Evolutionary conservation across 2,329 filamentous ascomycete species (phyloP), one percentile per base, ranked within the genome.

Genomic region (Colletotrichum higginsianum): DNA sequence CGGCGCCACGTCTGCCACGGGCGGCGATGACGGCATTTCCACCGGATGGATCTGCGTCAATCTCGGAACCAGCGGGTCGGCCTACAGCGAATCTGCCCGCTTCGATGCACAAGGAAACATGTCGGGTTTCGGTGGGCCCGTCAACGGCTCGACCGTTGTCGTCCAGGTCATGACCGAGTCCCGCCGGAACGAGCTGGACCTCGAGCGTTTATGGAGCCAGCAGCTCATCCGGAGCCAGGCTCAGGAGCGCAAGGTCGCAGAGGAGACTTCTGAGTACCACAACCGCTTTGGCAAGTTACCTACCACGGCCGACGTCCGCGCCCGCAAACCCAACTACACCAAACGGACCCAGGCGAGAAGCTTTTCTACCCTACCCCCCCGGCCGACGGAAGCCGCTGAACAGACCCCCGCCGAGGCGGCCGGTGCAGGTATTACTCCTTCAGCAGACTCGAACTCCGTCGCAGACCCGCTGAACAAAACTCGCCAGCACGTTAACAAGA

Each of bases 1-100:
- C 71, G 89, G 90, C 0, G 90, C 91, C n/a, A 86, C 88, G 57
- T 85, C 89, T 7, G 89, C 89, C 13, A 87, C 87, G 16, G 88
- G 88, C 58, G 84, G 88, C 1, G 95, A 98, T 76, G 94, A 98
- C 78, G 96, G 95, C 2, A 93, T 98, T 63, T 92, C 93, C 15
- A 98, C 96, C 0, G 95, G 95, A 12, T 99, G 96, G 96, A 93
- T 99, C 23, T 99, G 96, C 81, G 93, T 98, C 72, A 97, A 98
- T 79, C 88, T 96, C 12, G 94, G 94, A 5, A 89, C 89, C 18
- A 87, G 94, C 1, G 89, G 92, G 53, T 87, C 88, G 26, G 84
- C 86, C n/a, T 77, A 79, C 18, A 78, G 79, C 11, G 86, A 89
- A 73, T 78, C 82, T 16, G 79, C 82, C 13, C 81, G 84, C 35